Evolutionary conservation across 495 filamentous ascomycete species (phyloP), one percentile per base, ranked within the genome.

Genomic region (Xylaria nigripes): DNA sequence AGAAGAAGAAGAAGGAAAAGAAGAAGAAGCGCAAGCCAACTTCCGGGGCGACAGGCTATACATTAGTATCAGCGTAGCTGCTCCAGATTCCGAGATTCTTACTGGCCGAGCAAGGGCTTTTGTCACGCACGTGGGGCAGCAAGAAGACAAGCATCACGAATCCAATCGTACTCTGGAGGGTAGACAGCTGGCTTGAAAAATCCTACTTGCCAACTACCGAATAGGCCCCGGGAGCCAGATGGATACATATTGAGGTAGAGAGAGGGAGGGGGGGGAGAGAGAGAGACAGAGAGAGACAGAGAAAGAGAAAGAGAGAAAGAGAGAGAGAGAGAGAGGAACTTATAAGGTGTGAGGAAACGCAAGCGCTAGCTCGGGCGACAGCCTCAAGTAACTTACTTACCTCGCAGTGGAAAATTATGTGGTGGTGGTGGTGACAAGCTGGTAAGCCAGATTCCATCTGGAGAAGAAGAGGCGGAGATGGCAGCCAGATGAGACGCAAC

Each of bases 1-100:
- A 36, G 32, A 4, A 29, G 27, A 34, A 19, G 29, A 34, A 19
- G 29, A 41, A 19, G 12, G 27, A 36, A 34, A 19, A 19, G 50
- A 19, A 16, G 27, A 40, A 22, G 42, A 21, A 42, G 18, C 27
- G 51, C 44, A 40, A 45, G 34, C 44, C 44, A 54, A 42, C 51
- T 54, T 54, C 43, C 51, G 51, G 44, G 27, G 44, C 42, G 46
- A 32, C 51, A 54, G 51, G 51, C 45, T 36, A 45, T 54, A 40
- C 36, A 40, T 18, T 40, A 40, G 36, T n/a, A 40, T 40, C 36
- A 40, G 51, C 51, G 10, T 42, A 42, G 51, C 38, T 48, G 44
- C 46, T 41, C 42, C 21, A 19, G 9, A 41, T 15, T 23, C 44
- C 27, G 19, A 32, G 34, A 5, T 54, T 54, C 45, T 38, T 45